phyloP scores from a whole-genome alignment of 345 rosid species.

The Dipteronia sinensis region DNA sequence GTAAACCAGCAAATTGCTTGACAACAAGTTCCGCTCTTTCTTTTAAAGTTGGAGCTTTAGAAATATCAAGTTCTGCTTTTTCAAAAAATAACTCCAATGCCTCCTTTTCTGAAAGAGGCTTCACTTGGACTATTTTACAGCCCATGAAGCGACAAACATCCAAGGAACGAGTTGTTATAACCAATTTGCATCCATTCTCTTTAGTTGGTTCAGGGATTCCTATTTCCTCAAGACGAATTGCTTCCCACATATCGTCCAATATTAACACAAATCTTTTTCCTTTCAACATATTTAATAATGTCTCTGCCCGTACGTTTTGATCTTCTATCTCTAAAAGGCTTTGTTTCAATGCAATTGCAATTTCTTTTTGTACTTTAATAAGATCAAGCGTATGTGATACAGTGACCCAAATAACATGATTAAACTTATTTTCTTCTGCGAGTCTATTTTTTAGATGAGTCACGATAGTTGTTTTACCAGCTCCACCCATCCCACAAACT shows the following conservation, averaged over 20 bases:
- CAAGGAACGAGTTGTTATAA: constrained; percentile 27
- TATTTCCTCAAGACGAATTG: neutral
- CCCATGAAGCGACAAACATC: constrained; percentile 14
- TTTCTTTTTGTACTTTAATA: neutral
- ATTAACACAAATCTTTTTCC: neutral
- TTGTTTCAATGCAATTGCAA: neutral
- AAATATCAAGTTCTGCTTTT: neutral
- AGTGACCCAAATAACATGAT: neutral
- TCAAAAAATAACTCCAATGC: constrained; percentile 16
- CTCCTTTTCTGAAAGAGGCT: constrained; percentile 12
- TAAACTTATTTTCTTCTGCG: neutral
- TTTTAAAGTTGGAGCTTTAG: neutral
- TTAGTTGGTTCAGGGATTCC: constrained; percentile 13
- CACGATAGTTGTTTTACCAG: too few species aligned
- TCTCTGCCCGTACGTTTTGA: neutral
- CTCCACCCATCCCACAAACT: too few species aligned
- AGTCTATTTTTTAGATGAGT: neutral
- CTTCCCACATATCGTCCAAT: constrained; percentile 8
- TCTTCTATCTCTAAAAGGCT: neutral
- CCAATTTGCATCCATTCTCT: constrained; percentile 22
- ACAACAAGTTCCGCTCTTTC: neutral
- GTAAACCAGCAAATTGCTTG: constrained; percentile 26
- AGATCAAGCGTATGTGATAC: neutral
- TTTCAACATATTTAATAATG: neutral
- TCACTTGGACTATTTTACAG: constrained; percentile 11